Evolutionary conservation across 148 eudicot genomes (phyloP).

Genomic region (Rhododendron williamsianum): DNA sequence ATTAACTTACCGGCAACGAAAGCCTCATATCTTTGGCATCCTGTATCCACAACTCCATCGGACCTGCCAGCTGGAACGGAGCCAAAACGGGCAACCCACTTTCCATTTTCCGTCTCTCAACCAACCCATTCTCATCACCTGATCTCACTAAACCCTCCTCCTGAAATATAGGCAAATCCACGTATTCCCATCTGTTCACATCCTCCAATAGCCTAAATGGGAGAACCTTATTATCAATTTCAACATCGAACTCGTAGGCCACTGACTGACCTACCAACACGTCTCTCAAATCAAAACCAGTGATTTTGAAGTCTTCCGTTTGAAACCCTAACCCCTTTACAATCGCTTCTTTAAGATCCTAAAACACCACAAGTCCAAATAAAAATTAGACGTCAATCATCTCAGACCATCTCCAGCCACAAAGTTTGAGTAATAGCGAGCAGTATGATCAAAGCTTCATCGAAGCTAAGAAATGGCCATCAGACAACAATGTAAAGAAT

Average conservation of each 20-base stretch:
- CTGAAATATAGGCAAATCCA: slow-evolving; percentile 79
- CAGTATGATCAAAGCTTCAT: neutral
- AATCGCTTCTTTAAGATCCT: slow-evolving; percentile 40
- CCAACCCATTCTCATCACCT: slow-evolving; percentile 46
- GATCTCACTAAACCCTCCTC: slow-evolving; percentile 33
- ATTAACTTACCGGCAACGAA: slow-evolving; percentile 56
- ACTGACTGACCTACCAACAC: slow-evolving; percentile 55
- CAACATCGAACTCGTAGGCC: slow-evolving; percentile 85
- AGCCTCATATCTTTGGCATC: slow-evolving; percentile 75
- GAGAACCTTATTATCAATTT: slow-evolving; percentile 70
- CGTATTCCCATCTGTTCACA: slow-evolving; percentile 81
- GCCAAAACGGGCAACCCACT: slow-evolving; percentile 59
- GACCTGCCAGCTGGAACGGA: slow-evolving; percentile 92
- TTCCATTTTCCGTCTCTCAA: slow-evolving; percentile 31
- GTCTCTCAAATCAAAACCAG: slow-evolving; percentile 46
- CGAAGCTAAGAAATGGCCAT: neutral
- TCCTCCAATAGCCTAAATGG: slow-evolving; percentile 87
- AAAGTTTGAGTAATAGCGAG: neutral
- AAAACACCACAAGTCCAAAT: neutral
- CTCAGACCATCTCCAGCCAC: neutral
- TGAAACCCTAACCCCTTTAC: slow-evolving; percentile 52
- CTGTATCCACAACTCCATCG: slow-evolving; percentile 94
- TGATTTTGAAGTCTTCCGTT: slow-evolving; percentile 45
- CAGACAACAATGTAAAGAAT: neutral
- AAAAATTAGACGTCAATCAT: neutral